Conservation (phyloP, 2,329 filamentous ascomycete genomes). For the Cryphonectria radicalis region DNA sequence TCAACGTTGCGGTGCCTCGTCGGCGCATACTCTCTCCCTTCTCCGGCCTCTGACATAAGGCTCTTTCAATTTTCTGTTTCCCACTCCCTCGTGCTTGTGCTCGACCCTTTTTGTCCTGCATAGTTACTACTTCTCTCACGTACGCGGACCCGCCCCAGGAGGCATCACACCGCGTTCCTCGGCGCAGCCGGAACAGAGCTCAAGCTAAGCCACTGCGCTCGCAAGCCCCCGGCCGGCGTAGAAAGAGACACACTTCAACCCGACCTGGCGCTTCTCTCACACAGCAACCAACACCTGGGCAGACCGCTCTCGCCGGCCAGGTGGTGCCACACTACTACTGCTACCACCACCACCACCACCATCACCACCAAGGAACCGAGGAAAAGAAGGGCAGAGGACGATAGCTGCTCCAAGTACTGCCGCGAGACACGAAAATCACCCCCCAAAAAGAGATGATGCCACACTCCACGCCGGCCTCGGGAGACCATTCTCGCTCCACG, state of each 20-base stretch:
- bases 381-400: not conserved
- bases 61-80: not conserved
- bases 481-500: constrained; percentile 27
- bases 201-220: not conserved
- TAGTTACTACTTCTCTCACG: not conserved
- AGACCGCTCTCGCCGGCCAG: not conserved
- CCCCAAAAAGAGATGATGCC: constrained; percentile 16
- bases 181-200: not conserved
- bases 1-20: not conserved
- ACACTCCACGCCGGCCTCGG: constrained; percentile 29
- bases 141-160: not conserved
- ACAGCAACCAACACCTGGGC: too few species aligned
- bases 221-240: not conserved
- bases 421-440: not conserved
- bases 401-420: too few species aligned
- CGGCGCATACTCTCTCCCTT: not conserved
- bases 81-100: too few species aligned
- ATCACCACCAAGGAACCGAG: not conserved
- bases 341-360: too few species aligned
- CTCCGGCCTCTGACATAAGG: not conserved
- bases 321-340: not conserved
- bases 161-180: not conserved
- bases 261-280: not conserved
- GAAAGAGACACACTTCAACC: not conserved
- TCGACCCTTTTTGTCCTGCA: not conserved